Evolutionary conservation across 371 early-diverging fungal species (phyloP).

Genomic region (Dinochytrium kinnereticum): DNA sequence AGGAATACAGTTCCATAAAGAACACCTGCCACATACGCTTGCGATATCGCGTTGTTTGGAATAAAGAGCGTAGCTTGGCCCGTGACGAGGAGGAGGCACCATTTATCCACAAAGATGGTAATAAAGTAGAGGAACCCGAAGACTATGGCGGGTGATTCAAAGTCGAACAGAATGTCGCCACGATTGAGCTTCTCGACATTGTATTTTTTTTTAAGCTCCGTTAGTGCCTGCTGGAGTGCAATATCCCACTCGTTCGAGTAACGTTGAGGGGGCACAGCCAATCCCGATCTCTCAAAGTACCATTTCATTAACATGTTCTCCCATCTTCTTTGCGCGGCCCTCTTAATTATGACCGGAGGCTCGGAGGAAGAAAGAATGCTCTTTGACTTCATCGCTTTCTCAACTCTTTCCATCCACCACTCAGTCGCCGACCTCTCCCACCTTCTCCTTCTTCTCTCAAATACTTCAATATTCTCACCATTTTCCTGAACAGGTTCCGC

Average conservation of each 20-base stretch:
- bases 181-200: conserved; percentile 47
- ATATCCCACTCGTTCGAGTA: conserved; percentile 45
- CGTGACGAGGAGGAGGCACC: conserved; percentile 34
- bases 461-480: conserved; percentile 19
- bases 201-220: conserved; percentile 39
- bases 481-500: conserved; percentile 14
- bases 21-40: conserved; percentile 27
- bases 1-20: conserved; percentile 39
- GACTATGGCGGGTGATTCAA: conserved; percentile 42
- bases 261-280: conserved; percentile 21
- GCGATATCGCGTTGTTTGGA: neutral
- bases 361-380: neutral
- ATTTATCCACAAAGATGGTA: conserved; percentile 41
- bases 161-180: conserved; percentile 42
- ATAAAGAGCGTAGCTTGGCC: conserved; percentile 25
- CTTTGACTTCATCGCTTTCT: conserved; percentile 1
- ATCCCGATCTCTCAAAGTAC: conserved; percentile 36
- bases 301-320: conserved; percentile 42
- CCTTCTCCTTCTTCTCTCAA: conserved; percentile 26
- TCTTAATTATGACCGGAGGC: conserved; percentile 19
- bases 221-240: conserved; percentile 35
- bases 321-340: conserved; percentile 32
- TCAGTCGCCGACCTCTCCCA: conserved; percentile 44
- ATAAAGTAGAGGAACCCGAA: conserved; percentile 48
- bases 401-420: conserved; percentile 25